Percentiles rank a stretch among this genome's conserved stretches.
Evolutionary conservation across 176 grass and related monocot species (phyloP).

Genomic region (Carex littledalei): DNA sequence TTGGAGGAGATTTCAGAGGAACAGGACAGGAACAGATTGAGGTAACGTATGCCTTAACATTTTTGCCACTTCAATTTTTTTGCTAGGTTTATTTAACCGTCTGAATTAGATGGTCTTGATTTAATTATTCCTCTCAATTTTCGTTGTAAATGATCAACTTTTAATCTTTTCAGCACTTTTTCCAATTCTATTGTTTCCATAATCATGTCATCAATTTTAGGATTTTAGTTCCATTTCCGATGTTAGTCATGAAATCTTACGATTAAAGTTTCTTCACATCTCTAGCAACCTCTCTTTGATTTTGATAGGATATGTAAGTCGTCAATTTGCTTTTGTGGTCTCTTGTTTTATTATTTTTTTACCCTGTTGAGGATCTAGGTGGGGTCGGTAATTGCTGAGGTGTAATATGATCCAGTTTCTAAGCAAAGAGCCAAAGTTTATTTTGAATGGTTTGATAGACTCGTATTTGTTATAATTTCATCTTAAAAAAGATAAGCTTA

Average conservation of each 20-base stretch:
- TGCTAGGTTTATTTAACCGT: background rate
- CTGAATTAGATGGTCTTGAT: background rate
- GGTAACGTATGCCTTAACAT: background rate
- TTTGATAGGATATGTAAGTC: background rate
- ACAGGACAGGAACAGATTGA: background rate
- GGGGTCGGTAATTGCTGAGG: background rate
- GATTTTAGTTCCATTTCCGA: background rate
- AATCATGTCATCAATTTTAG: background rate
- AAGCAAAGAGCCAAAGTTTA: background rate
- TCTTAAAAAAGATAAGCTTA: background rate
- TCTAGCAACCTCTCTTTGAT: background rate
- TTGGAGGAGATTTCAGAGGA: background rate
- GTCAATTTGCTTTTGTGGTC: constrained; percentile 5
- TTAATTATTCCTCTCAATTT: background rate
- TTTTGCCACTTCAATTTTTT: background rate
- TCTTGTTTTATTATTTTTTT: background rate
- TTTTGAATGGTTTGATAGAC: background rate
- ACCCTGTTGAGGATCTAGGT: background rate
- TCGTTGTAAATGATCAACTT: background rate
- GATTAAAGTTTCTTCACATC: background rate
- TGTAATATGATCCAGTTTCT: background rate
- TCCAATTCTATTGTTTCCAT: background rate
- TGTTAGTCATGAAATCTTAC: background rate
- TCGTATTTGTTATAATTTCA: background rate
- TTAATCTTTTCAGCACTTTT: background rate